A percentile compares a stretch with the other conserved stretches of the same genome.
These are phyloP conservation scores for Russula vinacea DNA, from an alignment of 768 basidiomycete species.

Conservation along the genomic window DNA sequence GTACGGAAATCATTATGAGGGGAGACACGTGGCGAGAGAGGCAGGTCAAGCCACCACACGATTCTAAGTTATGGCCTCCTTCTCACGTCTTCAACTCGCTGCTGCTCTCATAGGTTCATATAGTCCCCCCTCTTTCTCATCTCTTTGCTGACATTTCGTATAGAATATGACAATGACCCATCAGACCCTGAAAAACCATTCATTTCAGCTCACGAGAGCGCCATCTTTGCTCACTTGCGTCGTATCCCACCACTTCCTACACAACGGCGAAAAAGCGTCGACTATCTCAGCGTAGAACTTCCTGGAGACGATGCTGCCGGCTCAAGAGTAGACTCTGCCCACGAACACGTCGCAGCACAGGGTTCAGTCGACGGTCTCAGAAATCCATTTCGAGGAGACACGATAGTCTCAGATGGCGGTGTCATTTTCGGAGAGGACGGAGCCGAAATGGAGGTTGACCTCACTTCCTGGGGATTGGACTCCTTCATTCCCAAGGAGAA, in stretches of 20 bases:
- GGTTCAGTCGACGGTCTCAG: constrained; percentile 60
- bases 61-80: constrained; percentile 40
- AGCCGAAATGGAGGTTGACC: constrained; percentile 67
- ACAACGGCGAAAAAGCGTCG: constrained; percentile 50
- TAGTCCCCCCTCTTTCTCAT: constrained; percentile 6
- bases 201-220: constrained; percentile 75
- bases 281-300: constrained; percentile 64
- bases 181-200: constrained; percentile 58
- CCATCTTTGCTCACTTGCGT: constrained; percentile 78
- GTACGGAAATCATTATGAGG: neutral
- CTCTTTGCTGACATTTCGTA: constrained; percentile 2
- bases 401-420: constrained; percentile 49
- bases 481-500: constrained; percentile 72
- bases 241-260: constrained; percentile 50
- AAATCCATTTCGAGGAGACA: constrained; percentile 73
- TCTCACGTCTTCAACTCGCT: constrained; percentile 83
- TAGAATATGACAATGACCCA: constrained; percentile 90
- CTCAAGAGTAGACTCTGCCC: constrained; percentile 42
- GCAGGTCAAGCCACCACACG: neutral
- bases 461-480: constrained; percentile 82
- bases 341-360: constrained; percentile 50
- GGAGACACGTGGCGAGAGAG: constrained; percentile 14
- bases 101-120: constrained; percentile 77
- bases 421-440: constrained; percentile 45
- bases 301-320: constrained; percentile 53